Percentiles rank a stretch among this genome's conserved stretches.
These are phyloP conservation scores for Sicyos baderoa DNA, from an alignment of 306 rosid genomes.

Conservation along the genomic window DNA sequence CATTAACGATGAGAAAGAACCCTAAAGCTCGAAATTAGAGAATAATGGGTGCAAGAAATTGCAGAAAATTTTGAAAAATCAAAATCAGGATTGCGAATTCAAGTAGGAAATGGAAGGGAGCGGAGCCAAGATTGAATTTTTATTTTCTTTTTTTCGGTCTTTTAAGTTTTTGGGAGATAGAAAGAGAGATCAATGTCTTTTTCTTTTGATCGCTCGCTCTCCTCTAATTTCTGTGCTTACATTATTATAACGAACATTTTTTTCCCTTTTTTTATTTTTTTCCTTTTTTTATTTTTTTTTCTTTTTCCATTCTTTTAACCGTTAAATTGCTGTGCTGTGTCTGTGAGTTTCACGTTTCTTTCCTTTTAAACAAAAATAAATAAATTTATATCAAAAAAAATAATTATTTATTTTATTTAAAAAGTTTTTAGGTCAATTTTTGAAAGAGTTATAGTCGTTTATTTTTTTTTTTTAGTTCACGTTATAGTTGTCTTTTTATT, in stretches of 20 bases:
- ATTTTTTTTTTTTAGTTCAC: too few relatives aligned
- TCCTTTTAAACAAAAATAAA: neutral
- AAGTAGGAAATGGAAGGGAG: slow-evolving; percentile 3
- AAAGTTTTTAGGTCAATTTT: too few relatives aligned
- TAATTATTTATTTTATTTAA: too few relatives aligned
- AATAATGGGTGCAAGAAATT: slow-evolving; percentile 7
- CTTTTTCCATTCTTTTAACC: neutral
- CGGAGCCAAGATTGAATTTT: slow-evolving; percentile 17
- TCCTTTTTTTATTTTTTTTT: neutral
- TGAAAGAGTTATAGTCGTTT: too few relatives aligned
- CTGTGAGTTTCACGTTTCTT: neutral
- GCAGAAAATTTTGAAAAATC: neutral
- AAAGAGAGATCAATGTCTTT: slow-evolving; percentile 13
- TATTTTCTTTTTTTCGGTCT: neutral
- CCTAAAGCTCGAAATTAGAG: slow-evolving; percentile 11
- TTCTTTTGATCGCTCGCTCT: slow-evolving; percentile 13
- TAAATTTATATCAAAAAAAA: too few relatives aligned
- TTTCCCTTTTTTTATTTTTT: neutral
- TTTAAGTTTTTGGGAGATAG: neutral
- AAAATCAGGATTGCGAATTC: neutral
- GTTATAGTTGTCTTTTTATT: too few relatives aligned
- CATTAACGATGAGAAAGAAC: neutral
- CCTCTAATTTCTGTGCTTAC: slow-evolving; percentile 20
- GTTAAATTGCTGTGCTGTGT: neutral
- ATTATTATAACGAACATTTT: slow-evolving; percentile 18